Evolutionary conservation across 1,284 basidiomycete genomes (phyloP), one percentile per base, ranked within the genome.

Genomic region (Austroboletus niveus): DNA sequence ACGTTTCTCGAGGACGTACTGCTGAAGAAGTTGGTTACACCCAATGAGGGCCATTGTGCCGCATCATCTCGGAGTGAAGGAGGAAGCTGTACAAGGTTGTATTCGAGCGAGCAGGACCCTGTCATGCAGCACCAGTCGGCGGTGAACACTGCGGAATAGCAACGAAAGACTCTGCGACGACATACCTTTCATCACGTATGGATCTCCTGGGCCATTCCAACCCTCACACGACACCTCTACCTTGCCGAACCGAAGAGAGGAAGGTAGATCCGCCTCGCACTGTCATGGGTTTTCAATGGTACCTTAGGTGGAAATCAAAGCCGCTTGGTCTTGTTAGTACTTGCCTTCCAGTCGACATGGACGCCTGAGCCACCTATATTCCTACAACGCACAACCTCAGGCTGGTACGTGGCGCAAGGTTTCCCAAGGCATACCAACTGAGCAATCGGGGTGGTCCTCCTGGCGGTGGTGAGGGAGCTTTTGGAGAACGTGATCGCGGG

Each of bases 211-310:
- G 27, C 77, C 72, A 34, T 77, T 79, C 85, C 87, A 98, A 10
- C 94, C 94, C 73, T 98, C 94, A 62, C 94, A 98, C 20, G 82
- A 85, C 2, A 98, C 87, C 54, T 84, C 79, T 0, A 96, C 85
- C 51, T 82, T 77, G 8, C 94, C 94, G 53, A 98, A 86, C 14
- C 91, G 76, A 49, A 95, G 67, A 3, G 82, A 75, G 41, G 84
- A 82, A 3, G 94, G 94, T 9, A 98, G 74, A 65, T 98, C 94
- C 8, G 94, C 90, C 65, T 92, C 85, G 68, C 94, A 98, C 86
- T 92, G 55, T 44, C 42, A 41, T 49, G 40, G 34, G 12, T 38
- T n/a, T 32, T 47, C 27, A 29, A 45, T 47, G 42, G 36, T 7
- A 51, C 42, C 34, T 63, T 48, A 65, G 53, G 44, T 54, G 38